Base-by-base conservation (phyloP, 352 stramenopile genomes). In the Phytophthora syringae region DNA sequence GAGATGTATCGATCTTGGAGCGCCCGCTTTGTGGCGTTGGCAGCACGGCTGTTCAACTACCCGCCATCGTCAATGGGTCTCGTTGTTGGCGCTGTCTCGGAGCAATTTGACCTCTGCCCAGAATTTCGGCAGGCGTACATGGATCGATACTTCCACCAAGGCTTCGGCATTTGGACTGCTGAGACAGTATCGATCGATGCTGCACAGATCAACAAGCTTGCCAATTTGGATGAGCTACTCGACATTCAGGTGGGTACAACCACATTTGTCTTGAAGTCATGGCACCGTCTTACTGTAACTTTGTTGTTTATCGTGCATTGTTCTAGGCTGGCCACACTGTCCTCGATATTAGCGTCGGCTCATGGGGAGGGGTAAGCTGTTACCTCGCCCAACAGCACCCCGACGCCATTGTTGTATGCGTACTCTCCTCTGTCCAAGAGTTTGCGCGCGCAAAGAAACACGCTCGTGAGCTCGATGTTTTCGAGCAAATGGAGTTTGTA, bases 1-100 rank as follows among this genome's bases (percentile, higher is more conserved):
- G 85, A 95, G 27, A 93, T 95, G 85, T 95, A 94, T n/a, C 78
- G 86, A 12, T 93, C 84, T 25, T 95, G 87, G 87, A 89, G 72
- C 20, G 87, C 87, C 44, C 84, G 87, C 3, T 76, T 92, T 52
- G 84, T 94, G 6, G 84, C 84, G 27, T 58, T 93, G 7, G 80
- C 85, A 22, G 82, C 85, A 11, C 80, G 87, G 13, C 44, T 95
- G 12, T 95, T 93, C 67, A 92, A 90, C 30, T 93, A 93, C 43
- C 70, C 82, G 9, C 76, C 87, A 21, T 90, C 84, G 1, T 90
- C 87, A 0, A 83, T 82, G 49, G 80, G 83, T 5, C 68, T 92
- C 5, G 74, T 95, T 21, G 79, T 93, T 32, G 85, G 81, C 3
- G 72, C 84, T 12, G 85, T 82, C 0, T 80, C 80, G 1, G 85